Evolutionary conservation across 2,329 filamentous ascomycete genomes (phyloP), one percentile per base, ranked within the genome.

Genomic region (Colletotrichum paranaense): DNA sequence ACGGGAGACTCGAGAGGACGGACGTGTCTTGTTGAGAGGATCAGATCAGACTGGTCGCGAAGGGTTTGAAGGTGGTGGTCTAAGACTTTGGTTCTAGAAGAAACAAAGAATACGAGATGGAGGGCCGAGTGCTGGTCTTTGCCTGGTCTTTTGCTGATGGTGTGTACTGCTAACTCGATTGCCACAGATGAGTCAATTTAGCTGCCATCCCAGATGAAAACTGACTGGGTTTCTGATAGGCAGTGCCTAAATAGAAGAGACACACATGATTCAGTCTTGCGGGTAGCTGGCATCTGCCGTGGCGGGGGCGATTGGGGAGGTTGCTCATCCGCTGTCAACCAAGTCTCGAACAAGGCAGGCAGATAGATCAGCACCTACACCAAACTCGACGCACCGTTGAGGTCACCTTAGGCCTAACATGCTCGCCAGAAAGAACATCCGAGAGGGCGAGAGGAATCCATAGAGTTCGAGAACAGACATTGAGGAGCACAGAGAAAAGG

Each of bases 381-480:
- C 38, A 46, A 46, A 16, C 12, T 52, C 1, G 58, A 53, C 28
- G 9, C 30, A n/a, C 52, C 19, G 28, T 59, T 68, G 58, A 26
- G 38, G 3, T 32, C 58, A 28, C 53, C 32, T 30, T 58, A 35
- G 65, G 58, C 68, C 63, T 53, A 46, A n/a, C 58, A 52, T 22
- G 11, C 42, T 68, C 28, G 66, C 55, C n/a, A 63, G 58, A 60
- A 30, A 26, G 30, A 53, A 16, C 5, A 26, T 11, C 11, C 16
- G 58, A 72, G 57, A 67, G 68, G 49, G 28, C 65, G 58, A 26
- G 28, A 32, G 9, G 32, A 7, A 22, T 30, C 9, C 0, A 16
- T 46, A 46, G 16, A 46, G 42, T 58, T 6, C 65, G 69, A 63
- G 65, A 64, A 72, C 64, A 57, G 57, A 57, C 56, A 22, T 7